These are phyloP conservation scores for Gossypium davidsonii DNA, from an alignment of 441 rosid genomes.

Conservation along the genomic window DNA sequence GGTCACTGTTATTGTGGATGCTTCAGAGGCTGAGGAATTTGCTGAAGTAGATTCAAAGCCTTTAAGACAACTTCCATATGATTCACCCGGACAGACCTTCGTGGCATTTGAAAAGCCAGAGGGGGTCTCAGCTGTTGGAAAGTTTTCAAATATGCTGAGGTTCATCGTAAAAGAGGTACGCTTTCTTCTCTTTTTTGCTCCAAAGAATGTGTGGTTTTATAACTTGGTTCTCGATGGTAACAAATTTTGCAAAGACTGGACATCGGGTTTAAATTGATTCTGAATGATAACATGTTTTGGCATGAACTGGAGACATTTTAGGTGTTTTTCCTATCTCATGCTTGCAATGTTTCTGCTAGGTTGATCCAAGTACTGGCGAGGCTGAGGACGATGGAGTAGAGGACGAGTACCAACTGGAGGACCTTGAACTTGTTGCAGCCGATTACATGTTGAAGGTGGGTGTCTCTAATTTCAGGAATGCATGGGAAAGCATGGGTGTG, in stretches of 20 bases:
- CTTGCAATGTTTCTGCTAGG: conserved; percentile 36
- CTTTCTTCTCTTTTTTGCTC: background rate
- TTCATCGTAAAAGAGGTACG: conserved; percentile 85
- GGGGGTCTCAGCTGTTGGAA: conserved; percentile 72
- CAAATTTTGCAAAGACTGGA: background rate
- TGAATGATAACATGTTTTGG: background rate
- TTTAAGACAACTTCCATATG: conserved; percentile 73
- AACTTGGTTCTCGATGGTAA: background rate
- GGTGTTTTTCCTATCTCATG: background rate
- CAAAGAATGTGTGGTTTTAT: background rate
- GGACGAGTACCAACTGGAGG: conserved; percentile 98
- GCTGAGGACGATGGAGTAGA: conserved; percentile 92
- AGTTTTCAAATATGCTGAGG: conserved; percentile 79
- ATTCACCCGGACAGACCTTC: conserved; percentile 83
- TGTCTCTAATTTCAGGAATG: conserved; percentile 84
- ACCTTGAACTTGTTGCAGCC: conserved; percentile 80
- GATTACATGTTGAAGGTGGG: conserved; percentile 80
- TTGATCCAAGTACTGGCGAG: conserved; percentile 84
- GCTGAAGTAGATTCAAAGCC: conserved; percentile 58
- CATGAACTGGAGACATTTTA: background rate
- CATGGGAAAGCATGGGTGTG: conserved; percentile 84
- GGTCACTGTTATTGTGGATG: conserved; percentile 81
- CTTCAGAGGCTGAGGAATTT: conserved; percentile 88
- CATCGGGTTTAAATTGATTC: background rate
- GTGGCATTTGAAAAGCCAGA: conserved; percentile 85